A percentile compares a stretch with the other conserved stretches of the same genome.
phyloP scores from a whole-genome alignment of 371 early-diverging fungal species.

The Gilbertella persicaria region DNA sequence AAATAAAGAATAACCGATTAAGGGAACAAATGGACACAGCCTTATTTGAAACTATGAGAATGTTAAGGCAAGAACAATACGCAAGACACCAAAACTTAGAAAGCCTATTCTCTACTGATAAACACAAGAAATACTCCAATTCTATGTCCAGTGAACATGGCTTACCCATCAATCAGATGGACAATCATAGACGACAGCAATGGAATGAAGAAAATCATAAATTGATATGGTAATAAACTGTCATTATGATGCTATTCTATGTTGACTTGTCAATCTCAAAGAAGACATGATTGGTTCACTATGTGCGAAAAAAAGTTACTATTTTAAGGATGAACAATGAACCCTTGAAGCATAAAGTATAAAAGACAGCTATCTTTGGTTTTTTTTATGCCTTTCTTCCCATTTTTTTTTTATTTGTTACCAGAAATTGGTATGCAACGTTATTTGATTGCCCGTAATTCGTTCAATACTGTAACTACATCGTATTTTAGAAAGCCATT shows the following conservation, averaged over 20 bases:
- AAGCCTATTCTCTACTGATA: not conserved
- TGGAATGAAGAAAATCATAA: not conserved
- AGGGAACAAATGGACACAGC: constrained; percentile 15
- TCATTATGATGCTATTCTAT: too few relatives aligned
- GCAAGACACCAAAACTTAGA: not conserved
- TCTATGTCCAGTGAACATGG: not conserved
- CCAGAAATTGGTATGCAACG: constrained; percentile 16
- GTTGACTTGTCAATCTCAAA: too few relatives aligned
- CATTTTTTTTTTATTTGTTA: not conserved
- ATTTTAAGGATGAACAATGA: not conserved
- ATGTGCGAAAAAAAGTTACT: constrained; percentile 3
- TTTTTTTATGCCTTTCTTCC: not conserved
- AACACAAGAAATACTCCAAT: not conserved
- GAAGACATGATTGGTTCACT: constrained; percentile 1
- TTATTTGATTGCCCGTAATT: constrained; percentile 12
- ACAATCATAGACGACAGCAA: not conserved
- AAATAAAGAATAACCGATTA: constrained; percentile 5
- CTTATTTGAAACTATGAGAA: constrained; percentile 10
- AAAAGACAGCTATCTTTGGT: constrained; percentile 1
- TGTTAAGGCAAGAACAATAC: not conserved
- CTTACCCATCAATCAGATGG: not conserved
- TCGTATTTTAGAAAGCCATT: not conserved
- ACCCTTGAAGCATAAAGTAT: constrained; percentile 6
- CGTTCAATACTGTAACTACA: constrained; percentile 1
- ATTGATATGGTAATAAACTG: not conserved